phyloP scores from a whole-genome alignment of 306 rosid species.

The Sindora glabra region DNA sequence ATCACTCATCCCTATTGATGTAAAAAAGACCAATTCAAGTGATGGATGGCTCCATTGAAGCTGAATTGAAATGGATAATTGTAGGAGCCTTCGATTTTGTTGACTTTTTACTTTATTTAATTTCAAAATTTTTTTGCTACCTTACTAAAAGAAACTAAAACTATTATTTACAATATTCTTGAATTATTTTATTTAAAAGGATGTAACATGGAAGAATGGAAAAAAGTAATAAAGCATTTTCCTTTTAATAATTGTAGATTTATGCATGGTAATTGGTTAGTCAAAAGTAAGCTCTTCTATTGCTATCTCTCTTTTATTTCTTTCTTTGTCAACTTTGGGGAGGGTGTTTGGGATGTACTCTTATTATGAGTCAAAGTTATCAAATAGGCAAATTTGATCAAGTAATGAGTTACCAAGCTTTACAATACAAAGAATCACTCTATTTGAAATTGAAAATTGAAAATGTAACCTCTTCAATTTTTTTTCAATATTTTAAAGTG shows the following conservation, averaged over 20 bases:
- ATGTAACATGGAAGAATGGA: slow-evolving; percentile 10
- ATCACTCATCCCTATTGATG: slow-evolving; percentile 1
- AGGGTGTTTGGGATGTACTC: background rate
- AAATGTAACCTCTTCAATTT: no score
- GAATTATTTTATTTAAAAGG: background rate
- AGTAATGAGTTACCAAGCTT: background rate
- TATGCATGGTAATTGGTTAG: background rate
- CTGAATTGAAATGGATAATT: no score
- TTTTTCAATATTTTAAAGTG: no score
- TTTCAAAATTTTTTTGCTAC: background rate
- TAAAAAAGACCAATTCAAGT: background rate
- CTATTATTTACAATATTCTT: background rate
- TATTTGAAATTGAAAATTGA: no score
- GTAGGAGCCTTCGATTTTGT: no score
- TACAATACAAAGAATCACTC: no score
- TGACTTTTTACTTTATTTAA: background rate
- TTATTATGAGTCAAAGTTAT: background rate
- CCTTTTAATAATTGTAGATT: background rate
- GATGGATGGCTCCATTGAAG: background rate
- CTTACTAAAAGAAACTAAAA: background rate
- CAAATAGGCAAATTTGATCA: background rate
- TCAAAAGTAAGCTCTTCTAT: background rate
- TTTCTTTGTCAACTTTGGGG: background rate
- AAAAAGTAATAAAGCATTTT: slow-evolving; percentile 17
- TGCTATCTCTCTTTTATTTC: background rate